Evolutionary conservation across 441 rosid species (phyloP).

Genomic region (Bruguiera hainesii): DNA sequence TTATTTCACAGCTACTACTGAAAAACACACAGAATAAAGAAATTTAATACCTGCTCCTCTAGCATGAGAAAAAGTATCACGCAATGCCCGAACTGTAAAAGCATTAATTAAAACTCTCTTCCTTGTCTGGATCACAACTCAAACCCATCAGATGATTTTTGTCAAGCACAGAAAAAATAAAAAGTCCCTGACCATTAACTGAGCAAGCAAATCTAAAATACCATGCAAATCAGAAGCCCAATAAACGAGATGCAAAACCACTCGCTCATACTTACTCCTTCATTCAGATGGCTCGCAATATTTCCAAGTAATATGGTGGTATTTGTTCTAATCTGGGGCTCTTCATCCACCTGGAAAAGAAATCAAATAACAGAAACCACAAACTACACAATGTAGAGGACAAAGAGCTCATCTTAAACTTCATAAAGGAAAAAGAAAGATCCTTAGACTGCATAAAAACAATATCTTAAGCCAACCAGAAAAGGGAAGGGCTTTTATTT

Average conservation of each 20-base stretch:
- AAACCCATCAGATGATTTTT: slow-evolving; percentile 25
- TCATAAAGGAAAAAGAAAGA: neutral
- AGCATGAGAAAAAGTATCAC: slow-evolving; percentile 97
- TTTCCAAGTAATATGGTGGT: slow-evolving; percentile 98
- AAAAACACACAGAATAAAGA: slow-evolving; percentile 6
- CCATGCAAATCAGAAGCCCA: slow-evolving; percentile 16
- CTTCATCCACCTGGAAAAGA: slow-evolving; percentile 86
- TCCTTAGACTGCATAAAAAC: neutral
- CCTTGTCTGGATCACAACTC: slow-evolving; percentile 63
- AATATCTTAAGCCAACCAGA: neutral
- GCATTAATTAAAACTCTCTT: slow-evolving; percentile 98
- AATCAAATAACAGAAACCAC: slow-evolving; percentile 15
- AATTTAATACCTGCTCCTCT: slow-evolving; percentile 90
- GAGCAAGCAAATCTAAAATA: slow-evolving; percentile 13
- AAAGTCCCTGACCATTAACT: slow-evolving; percentile 1
- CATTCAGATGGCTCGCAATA: slow-evolving; percentile 85
- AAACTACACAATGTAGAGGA: slow-evolving; percentile 12
- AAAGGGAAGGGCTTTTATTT: neutral
- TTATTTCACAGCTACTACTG: neutral
- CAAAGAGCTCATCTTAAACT: neutral
- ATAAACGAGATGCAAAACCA: slow-evolving; percentile 21
- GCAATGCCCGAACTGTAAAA: slow-evolving; percentile 96
- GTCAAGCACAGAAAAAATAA: slow-evolving; percentile 17
- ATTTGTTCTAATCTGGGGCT: slow-evolving; percentile 97
- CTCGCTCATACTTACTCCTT: slow-evolving; percentile 67